phyloP scores from a whole-genome alignment of 2,329 filamentous ascomycete species.

The Aspergillus hiratsukae region DNA sequence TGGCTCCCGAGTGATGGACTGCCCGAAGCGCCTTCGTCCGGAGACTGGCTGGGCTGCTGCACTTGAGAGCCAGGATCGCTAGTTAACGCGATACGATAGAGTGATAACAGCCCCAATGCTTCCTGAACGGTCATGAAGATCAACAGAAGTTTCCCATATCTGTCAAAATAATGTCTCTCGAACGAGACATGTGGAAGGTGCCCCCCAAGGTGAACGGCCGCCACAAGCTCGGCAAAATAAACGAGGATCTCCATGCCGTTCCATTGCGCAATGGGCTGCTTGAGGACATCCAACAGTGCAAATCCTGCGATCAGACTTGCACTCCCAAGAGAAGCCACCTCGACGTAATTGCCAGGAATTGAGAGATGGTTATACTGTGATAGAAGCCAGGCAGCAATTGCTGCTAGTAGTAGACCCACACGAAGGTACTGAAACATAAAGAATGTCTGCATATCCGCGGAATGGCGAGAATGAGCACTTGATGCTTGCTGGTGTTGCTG shows the following conservation, averaged over 20 bases:
- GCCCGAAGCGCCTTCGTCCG: neutral
- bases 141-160: conserved; percentile 36
- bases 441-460: conserved; percentile 10
- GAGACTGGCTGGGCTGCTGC: conserved; percentile 4
- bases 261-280: conserved; percentile 34
- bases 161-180: conserved; percentile 34
- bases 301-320: conserved; percentile 39
- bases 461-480: conserved; percentile 1
- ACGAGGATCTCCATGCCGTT: conserved; percentile 37
- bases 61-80: conserved; percentile 3
- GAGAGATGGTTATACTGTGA: conserved; percentile 27
- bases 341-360: conserved; percentile 35
- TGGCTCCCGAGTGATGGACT: conserved; percentile 1
- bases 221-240: conserved; percentile 34
- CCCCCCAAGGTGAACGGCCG: conserved; percentile 35
- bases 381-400: conserved; percentile 29
- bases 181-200: conserved; percentile 28
- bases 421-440: conserved; percentile 28
- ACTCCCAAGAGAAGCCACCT: conserved; percentile 34
- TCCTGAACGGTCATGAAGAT: conserved; percentile 39
- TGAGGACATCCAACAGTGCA: conserved; percentile 35
- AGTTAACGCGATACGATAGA: conserved; percentile 15
- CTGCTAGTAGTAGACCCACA: conserved; percentile 25
- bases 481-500: conserved; percentile 9
- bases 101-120: conserved; percentile 25